Conservation (phyloP, 1,284 basidiomycete genomes). For the Lentinus polychrous region DNA sequence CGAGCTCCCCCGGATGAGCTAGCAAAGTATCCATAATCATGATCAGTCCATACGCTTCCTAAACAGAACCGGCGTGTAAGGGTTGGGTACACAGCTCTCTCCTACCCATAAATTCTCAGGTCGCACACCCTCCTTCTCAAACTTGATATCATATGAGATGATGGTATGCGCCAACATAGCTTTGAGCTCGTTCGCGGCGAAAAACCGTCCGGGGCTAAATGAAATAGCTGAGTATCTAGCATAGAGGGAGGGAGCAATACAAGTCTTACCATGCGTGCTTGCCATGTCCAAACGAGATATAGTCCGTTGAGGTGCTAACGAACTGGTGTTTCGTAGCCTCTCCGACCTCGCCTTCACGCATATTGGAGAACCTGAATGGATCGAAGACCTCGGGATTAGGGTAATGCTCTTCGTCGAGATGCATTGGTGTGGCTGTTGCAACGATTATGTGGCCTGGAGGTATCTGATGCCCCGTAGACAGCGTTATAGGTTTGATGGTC, state of each 20-base stretch:
- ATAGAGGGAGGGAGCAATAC: background rate
- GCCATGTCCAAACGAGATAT: constrained; percentile 37
- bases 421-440: constrained; percentile 34
- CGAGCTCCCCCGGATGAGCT: too few species aligned
- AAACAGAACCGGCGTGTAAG: constrained; percentile 14
- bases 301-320: constrained; percentile 30
- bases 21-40: too few species aligned
- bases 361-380: constrained; percentile 39
- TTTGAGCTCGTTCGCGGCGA: constrained; percentile 37
- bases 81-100: constrained; percentile 9
- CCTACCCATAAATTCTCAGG: constrained; percentile 15
- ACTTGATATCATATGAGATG: constrained; percentile 35
- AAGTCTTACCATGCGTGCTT: constrained; percentile 36
- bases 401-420: constrained; percentile 36
- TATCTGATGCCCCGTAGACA: constrained; percentile 36
- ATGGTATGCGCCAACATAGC: constrained; percentile 34
- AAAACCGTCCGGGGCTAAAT: constrained; percentile 32
- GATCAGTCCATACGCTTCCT: constrained; percentile 11
- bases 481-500: constrained; percentile 28
- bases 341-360: constrained; percentile 23
- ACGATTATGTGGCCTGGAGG: constrained; percentile 37
- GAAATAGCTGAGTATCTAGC: too few species aligned
- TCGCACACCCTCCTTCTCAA: constrained; percentile 22
- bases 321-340: constrained; percentile 24
- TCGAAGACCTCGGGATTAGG: constrained; percentile 34